Conservation (phyloP, 179 eudicot species). For the Kewa caespitosa region DNA sequence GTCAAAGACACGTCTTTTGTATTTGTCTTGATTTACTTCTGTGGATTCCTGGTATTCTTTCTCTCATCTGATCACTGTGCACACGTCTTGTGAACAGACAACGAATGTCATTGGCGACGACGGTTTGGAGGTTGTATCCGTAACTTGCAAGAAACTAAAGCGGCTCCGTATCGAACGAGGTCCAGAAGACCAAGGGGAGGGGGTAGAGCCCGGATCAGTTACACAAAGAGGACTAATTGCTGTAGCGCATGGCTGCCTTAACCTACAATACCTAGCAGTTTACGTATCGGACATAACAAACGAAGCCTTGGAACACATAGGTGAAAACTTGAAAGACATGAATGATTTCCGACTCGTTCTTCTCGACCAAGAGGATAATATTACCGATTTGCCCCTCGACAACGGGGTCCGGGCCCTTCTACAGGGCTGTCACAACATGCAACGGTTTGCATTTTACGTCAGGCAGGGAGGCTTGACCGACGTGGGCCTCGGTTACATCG, state of each 20-base stretch:
- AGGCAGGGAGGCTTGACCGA: conserved; percentile 81
- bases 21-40: neutral
- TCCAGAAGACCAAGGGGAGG: conserved; percentile 65
- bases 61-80: conserved; percentile 8
- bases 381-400: conserved; percentile 81
- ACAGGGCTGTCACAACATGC: conserved; percentile 62
- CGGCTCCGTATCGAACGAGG: conserved; percentile 85
- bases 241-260: conserved; percentile 67
- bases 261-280: conserved; percentile 75
- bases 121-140: conserved; percentile 67
- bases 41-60: neutral
- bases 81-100: conserved; percentile 42
- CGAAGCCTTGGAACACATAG: conserved; percentile 57
- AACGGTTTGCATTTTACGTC: conserved; percentile 74
- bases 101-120: conserved; percentile 76
- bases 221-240: conserved; percentile 78
- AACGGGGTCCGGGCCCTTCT: conserved; percentile 70
- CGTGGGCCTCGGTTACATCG: conserved; percentile 69
- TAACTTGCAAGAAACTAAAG: conserved; percentile 57
- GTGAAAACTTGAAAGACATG: conserved; percentile 52
- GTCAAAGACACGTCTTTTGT: neutral
- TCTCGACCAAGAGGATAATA: conserved; percentile 55
- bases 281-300: conserved; percentile 78
- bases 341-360: conserved; percentile 77
- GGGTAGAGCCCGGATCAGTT: conserved; percentile 64